phyloP scores from a whole-genome alignment of 768 basidiomycete genomes.

The Leucocoprinus birnbaumii region DNA sequence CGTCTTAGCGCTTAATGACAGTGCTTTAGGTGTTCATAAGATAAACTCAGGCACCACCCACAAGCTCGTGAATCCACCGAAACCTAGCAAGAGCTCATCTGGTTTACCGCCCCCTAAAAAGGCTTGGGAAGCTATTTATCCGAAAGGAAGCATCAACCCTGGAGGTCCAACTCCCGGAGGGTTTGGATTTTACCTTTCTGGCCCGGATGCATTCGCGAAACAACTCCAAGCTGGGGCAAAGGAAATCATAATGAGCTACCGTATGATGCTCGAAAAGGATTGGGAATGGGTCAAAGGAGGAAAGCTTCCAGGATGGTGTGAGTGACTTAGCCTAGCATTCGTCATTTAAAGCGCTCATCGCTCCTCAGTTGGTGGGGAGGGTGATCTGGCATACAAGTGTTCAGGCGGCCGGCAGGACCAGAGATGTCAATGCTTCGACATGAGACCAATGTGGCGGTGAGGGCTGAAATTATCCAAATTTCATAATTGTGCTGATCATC shows the following conservation, averaged over 20 bases:
- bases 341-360: background rate
- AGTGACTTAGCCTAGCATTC: constrained; percentile 22
- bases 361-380: constrained; percentile 49
- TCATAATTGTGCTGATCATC: background rate
- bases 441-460: constrained; percentile 76
- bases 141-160: constrained; percentile 61
- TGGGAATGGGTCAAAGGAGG: constrained; percentile 77
- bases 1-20: constrained; percentile 36
- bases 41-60: constrained; percentile 34
- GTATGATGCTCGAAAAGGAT: constrained; percentile 57
- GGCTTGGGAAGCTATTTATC: constrained; percentile 65
- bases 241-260: constrained; percentile 63
- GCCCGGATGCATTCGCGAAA: constrained; percentile 41
- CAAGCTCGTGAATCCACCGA: constrained; percentile 23
- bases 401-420: constrained; percentile 63
- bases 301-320: constrained; percentile 72
- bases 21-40: constrained; percentile 47
- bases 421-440: constrained; percentile 65
- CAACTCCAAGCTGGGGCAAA: constrained; percentile 34
- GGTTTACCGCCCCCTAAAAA: constrained; percentile 17
- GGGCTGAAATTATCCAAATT: constrained; percentile 10
- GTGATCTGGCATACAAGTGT: constrained; percentile 59
- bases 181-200: constrained; percentile 67
- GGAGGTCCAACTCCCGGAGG: constrained; percentile 50
- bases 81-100: constrained; percentile 1